Evolutionary conservation across 2,329 filamentous ascomycete genomes (phyloP).

Genomic region (Hypoxylon sp.): DNA sequence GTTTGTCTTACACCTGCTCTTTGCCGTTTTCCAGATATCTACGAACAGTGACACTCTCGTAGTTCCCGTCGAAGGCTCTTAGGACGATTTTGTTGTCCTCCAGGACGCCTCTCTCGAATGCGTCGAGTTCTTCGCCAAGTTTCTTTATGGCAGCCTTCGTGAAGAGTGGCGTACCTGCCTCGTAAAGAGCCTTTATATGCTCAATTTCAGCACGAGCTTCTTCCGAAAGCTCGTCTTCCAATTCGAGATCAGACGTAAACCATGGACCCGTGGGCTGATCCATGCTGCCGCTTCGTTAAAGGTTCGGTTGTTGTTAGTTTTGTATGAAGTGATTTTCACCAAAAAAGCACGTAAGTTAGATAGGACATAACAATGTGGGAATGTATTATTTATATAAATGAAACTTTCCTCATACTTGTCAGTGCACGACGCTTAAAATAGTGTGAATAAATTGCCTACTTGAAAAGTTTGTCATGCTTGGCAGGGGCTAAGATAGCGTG

Average conservation of each 20-base stretch:
- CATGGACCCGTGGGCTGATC: neutral
- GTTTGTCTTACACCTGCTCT: neutral
- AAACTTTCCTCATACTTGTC: no score
- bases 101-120: neutral
- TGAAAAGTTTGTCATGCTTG: no score
- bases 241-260: neutral
- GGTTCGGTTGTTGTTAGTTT: no score
- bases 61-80: neutral
- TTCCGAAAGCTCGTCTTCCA: neutral
- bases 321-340: no score
- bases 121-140: neutral
- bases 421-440: no score
- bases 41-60: neutral
- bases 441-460: no score
- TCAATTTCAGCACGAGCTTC: neutral
- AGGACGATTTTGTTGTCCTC: neutral
- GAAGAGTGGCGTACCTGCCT: neutral
- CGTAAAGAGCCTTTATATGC: neutral
- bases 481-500: no score
- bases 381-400: no score
- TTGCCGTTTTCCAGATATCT: neutral
- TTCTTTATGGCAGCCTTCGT: neutral
- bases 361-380: no score
- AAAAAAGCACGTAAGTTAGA: no score
- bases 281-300: neutral